phyloP scores from a whole-genome alignment of 2,329 filamentous ascomycete species.

The Arthrobotrys pseudoclavata region DNA sequence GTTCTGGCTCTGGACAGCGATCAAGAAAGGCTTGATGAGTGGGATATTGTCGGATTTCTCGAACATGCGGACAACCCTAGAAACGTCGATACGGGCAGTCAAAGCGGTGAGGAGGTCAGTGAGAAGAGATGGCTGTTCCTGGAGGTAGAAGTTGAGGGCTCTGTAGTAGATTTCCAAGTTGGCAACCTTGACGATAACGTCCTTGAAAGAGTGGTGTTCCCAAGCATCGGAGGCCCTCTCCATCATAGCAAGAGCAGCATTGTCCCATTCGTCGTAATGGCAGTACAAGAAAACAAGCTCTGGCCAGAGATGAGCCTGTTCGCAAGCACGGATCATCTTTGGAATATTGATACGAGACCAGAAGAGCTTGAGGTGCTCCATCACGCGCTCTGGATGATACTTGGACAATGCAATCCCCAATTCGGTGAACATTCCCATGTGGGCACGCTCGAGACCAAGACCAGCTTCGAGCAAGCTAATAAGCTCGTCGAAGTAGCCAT shows the following conservation, averaged over 20 bases:
- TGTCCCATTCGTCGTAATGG: constrained; percentile 98
- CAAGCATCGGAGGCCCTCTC: constrained; percentile 96
- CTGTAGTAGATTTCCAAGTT: constrained; percentile 99
- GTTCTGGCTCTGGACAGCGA: constrained; percentile 96
- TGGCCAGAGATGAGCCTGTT: constrained; percentile 96
- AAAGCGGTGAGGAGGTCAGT: constrained; percentile 95
- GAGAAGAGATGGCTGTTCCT: constrained; percentile 93
- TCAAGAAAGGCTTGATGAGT: constrained; percentile 97
- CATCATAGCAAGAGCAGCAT: constrained; percentile 96
- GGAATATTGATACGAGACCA: constrained; percentile 98
- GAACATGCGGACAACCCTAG: constrained; percentile 95
- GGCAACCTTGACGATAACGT: constrained; percentile 96
- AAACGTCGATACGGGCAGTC: constrained; percentile 95
- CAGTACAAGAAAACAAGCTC: constrained; percentile 98
- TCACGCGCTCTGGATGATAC: constrained; percentile 94
- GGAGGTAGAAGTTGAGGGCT: constrained; percentile 72
- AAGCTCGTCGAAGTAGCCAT: constrained; percentile 98
- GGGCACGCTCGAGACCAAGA: constrained; percentile 88
- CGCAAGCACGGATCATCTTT: constrained; percentile 92
- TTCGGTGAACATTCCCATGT: constrained; percentile 98
- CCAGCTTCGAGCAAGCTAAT: constrained; percentile 95
- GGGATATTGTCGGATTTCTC: constrained; percentile 98
- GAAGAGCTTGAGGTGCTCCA: constrained; percentile 99
- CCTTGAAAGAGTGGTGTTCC: constrained; percentile 99
- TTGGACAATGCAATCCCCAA: constrained; percentile 91